Evolutionary conservation across 2,329 filamentous ascomycete species (phyloP).

Genomic region (Colletotrichum sp.): DNA sequence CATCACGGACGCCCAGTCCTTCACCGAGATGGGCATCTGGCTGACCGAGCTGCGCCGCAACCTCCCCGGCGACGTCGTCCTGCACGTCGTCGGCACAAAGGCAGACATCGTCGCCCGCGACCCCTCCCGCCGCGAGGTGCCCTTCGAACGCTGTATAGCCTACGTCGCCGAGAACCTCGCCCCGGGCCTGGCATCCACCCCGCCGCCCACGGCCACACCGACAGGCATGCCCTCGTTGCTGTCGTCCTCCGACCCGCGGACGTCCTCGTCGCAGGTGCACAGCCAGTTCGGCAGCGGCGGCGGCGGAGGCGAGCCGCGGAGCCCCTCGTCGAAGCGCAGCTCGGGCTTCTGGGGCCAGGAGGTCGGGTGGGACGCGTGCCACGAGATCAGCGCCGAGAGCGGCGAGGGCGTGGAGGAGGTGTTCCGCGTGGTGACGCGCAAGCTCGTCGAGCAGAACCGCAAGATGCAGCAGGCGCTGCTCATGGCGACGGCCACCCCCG

Average conservation of each 20-base stretch:
- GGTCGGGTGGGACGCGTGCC: slow-evolving; percentile 94
- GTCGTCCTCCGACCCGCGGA: slow-evolving; percentile 25
- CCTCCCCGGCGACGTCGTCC: slow-evolving; percentile 76
- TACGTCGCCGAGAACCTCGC: slow-evolving; percentile 93
- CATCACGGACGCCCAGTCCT: slow-evolving; percentile 85
- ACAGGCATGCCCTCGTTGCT: slow-evolving; percentile 31
- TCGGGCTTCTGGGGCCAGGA: slow-evolving; percentile 91
- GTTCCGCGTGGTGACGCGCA: slow-evolving; percentile 73
- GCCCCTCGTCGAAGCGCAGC: slow-evolving; percentile 68
- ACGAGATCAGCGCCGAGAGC: slow-evolving; percentile 93
- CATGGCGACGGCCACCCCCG: slow-evolving; percentile 57
- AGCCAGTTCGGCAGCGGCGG: slow-evolving; percentile 27
- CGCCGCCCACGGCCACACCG: slow-evolving; percentile 65
- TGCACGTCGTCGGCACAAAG: slow-evolving; percentile 96
- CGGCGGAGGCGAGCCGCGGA: slow-evolving; percentile 57
- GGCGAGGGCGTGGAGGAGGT: slow-evolving; percentile 97
- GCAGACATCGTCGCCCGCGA: slow-evolving; percentile 89
- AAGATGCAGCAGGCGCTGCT: slow-evolving; percentile 65
- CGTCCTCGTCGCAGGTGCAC: slow-evolving; percentile 13
- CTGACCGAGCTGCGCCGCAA: slow-evolving; percentile 83
- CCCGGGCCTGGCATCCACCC: slow-evolving; percentile 70
- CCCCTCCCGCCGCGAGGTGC: slow-evolving; percentile 78
- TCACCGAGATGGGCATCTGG: slow-evolving; percentile 93
- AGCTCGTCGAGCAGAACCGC: slow-evolving; percentile 68
- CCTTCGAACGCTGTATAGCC: slow-evolving; percentile 93